These are phyloP conservation scores for Calonectria hongkongensis DNA, from an alignment of 2,329 filamentous ascomycete species.

Conservation along the genomic window DNA sequence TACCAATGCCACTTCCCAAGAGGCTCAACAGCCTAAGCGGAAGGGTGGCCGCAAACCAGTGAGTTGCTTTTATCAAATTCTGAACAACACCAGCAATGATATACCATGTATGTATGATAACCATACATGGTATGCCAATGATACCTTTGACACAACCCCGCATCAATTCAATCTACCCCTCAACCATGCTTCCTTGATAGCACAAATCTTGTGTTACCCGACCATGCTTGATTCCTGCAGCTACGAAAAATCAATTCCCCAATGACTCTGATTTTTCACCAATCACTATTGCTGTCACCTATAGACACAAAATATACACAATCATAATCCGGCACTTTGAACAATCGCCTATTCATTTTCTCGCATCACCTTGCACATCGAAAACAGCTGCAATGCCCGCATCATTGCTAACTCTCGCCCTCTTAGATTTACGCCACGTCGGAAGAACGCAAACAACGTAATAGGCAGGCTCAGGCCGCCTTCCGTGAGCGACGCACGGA, in stretches of 20 bases:
- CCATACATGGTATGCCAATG: slow-evolving; percentile 26
- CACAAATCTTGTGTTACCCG: slow-evolving; percentile 13
- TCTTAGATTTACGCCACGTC: slow-evolving; percentile 96
- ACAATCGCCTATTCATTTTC: not conserved
- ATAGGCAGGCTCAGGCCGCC: slow-evolving; percentile 96
- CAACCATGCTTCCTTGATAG: slow-evolving; percentile 24
- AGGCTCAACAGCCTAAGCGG: slow-evolving; percentile 85
- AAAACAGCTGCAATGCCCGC: slow-evolving; percentile 24
- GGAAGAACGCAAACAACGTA: slow-evolving; percentile 98
- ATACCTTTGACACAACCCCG: slow-evolving; percentile 21
- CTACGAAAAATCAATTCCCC: not conserved
- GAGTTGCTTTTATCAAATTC: slow-evolving; percentile 66
- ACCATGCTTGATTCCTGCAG: slow-evolving; percentile 12
- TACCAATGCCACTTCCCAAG: slow-evolving; percentile 64
- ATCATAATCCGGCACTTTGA: not conserved
- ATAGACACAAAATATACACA: not conserved
- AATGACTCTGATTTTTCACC: not conserved
- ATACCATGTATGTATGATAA: slow-evolving; percentile 1
- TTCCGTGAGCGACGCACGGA: slow-evolving; percentile 97
- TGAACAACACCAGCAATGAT: slow-evolving; percentile 12
- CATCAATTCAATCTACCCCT: slow-evolving; percentile 35
- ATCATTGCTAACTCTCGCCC: slow-evolving; percentile 45
- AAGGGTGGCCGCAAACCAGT: slow-evolving; percentile 99
- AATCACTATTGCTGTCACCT: not conserved
- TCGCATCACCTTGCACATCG: not conserved